phyloP scores from a whole-genome alignment of 306 rosid genomes.

The Cotoneaster glaucophyllus region DNA sequence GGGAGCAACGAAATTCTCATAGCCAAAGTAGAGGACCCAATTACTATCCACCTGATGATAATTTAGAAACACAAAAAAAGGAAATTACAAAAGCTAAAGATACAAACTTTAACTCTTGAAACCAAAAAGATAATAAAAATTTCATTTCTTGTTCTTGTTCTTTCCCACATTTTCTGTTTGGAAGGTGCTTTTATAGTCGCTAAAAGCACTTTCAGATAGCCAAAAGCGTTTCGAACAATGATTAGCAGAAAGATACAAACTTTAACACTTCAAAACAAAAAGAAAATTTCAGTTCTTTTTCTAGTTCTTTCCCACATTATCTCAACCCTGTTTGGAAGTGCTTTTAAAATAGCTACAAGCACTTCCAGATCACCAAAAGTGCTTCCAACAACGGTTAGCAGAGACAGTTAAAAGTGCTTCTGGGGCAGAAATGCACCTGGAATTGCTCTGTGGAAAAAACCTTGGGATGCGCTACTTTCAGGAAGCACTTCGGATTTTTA shows the following conservation, averaged over 20 bases:
- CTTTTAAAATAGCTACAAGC: too few relatives aligned
- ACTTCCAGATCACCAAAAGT: too few relatives aligned
- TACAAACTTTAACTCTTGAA: background rate
- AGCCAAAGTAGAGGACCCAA: constrained; percentile 61
- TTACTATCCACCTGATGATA: constrained; percentile 67
- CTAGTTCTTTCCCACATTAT: background rate
- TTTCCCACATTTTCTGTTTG: background rate
- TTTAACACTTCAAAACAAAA: background rate
- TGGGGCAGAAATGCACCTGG: too few relatives aligned
- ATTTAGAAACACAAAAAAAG: background rate
- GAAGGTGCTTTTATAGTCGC: background rate
- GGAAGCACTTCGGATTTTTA: too few relatives aligned
- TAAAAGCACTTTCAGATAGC: too few relatives aligned
- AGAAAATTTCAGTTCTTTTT: background rate
- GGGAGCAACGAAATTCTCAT: constrained; percentile 55
- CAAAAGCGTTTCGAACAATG: too few relatives aligned
- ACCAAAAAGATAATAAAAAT: background rate
- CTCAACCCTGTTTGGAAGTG: background rate
- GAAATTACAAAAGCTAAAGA: background rate
- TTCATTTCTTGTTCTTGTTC: background rate
- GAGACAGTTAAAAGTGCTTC: too few relatives aligned
- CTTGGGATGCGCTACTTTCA: too few relatives aligned
- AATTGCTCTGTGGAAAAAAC: too few relatives aligned
- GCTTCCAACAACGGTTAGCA: too few relatives aligned
- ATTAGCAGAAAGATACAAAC: background rate